Percentiles rank a stretch among this genome's conserved stretches.
Conservation (phyloP, 495 filamentous ascomycete species). For the Gamarada debralockiae region DNA sequence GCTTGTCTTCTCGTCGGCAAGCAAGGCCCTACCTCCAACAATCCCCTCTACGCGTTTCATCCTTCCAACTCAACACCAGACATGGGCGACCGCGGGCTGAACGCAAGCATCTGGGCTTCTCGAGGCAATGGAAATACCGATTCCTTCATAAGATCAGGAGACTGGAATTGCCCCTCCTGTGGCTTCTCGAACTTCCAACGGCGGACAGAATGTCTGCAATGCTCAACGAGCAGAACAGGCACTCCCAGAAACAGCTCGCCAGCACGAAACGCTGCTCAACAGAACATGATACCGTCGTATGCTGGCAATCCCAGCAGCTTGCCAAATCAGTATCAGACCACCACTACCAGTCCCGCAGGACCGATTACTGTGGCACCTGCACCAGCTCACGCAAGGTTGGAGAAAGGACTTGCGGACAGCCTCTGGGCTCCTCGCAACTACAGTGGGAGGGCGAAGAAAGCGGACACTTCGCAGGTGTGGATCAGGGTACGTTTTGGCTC, state of each 20-base stretch:
- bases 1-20: no score
- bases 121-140: background rate
- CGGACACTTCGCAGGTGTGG: constrained; percentile 9
- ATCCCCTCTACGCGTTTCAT: no score
- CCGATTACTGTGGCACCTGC: background rate
- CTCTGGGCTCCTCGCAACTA: constrained; percentile 22
- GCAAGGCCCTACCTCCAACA: no score
- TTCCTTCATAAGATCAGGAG: background rate
- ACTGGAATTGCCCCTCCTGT: constrained; percentile 26
- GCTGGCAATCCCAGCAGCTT: background rate
- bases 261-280: no score
- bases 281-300: background rate
- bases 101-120: constrained; percentile 6
- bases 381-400: background rate
- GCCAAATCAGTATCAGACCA: background rate
- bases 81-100: background rate
- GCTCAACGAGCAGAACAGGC: background rate
- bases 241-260: no score
- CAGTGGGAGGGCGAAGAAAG: background rate
- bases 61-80: no score
- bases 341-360: background rate
- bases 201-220: constrained; percentile 16
- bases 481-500: constrained; percentile 11
- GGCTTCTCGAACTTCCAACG: constrained; percentile 44
- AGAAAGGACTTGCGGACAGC: constrained; percentile 13